Percentiles rank a stretch among this genome's conserved stretches.
Conservation (phyloP, 371 early-diverging fungal genomes). For the Mortierella polycephala region DNA sequence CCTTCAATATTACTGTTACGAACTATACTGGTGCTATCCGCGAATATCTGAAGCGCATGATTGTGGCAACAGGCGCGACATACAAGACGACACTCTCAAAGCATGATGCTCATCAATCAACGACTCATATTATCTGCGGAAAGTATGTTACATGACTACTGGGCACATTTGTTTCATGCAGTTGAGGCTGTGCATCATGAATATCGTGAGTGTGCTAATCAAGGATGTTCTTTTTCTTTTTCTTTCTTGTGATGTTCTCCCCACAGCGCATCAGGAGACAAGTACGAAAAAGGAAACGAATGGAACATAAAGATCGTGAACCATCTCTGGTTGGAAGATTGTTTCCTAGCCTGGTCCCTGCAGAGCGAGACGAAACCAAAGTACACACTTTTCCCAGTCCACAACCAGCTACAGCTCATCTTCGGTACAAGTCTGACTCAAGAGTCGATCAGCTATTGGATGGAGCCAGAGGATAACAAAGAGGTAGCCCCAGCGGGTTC, state of each 20-base stretch:
- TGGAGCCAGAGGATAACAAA: not conserved
- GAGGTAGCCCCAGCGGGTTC: not conserved
- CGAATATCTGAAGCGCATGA: conserved; percentile 74
- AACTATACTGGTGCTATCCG: conserved; percentile 76
- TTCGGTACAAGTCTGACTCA: conserved; percentile 42
- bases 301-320: conserved; percentile 81
- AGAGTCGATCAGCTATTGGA: conserved; percentile 29
- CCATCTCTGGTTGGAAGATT: conserved; percentile 91
- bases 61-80: conserved; percentile 70
- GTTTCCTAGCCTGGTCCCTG: conserved; percentile 67
- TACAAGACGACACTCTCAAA: conserved; percentile 68
- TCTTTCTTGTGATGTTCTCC: not conserved
- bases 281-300: conserved; percentile 68
- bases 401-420: conserved; percentile 29
- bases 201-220: too few species aligned
- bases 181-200: not conserved
- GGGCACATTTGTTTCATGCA: not conserved
- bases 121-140: conserved; percentile 78
- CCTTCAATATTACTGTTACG: conserved; percentile 68
- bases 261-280: conserved; percentile 65
- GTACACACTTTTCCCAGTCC: conserved; percentile 64
- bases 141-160: conserved; percentile 54
- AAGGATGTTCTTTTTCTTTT: conserved; percentile 1
- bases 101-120: conserved; percentile 52
- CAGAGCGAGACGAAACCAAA: conserved; percentile 64